Percentiles rank a stretch among this genome's conserved stretches.
Evolutionary conservation across 352 stramenopile species (phyloP).

Genomic region (Aphanomyces invadans): DNA sequence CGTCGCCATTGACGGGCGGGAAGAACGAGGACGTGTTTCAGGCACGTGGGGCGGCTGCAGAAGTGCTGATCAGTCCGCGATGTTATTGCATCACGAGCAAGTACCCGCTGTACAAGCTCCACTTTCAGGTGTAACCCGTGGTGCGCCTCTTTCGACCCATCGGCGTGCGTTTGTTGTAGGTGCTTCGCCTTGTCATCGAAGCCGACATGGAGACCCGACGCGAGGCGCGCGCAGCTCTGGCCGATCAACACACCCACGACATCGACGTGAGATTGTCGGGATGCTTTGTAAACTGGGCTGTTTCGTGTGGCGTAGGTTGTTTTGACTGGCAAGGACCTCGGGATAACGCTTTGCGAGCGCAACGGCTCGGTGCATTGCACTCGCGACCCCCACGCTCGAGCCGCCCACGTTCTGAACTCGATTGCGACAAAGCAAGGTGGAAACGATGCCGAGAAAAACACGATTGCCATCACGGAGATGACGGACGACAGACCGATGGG

Average conservation of each 20-base stretch:
- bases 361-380: background rate
- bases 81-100: constrained; percentile 85
- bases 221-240: constrained; percentile 14
- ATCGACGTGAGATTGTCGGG: too few relatives aligned
- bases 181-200: constrained; percentile 63
- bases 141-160: background rate
- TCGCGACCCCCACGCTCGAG: background rate
- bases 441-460: background rate
- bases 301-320: background rate
- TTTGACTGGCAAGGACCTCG: background rate
- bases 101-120: constrained; percentile 80
- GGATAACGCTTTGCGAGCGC: background rate
- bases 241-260: background rate
- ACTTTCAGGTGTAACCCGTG: constrained; percentile 52
- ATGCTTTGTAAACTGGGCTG: too few relatives aligned
- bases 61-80: constrained; percentile 40
- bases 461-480: background rate
- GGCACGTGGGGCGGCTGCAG: background rate
- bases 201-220: constrained; percentile 42
- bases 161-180: constrained; percentile 24
- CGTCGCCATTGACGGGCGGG: too few relatives aligned
- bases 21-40: too few relatives aligned
- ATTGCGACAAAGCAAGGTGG: background rate
- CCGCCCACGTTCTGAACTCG: background rate
- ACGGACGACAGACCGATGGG: background rate